Percentiles rank a stretch among this genome's conserved stretches.
Evolutionary conservation across 345 rosid species (phyloP).

Genomic region (Odontarrhena argentea): DNA sequence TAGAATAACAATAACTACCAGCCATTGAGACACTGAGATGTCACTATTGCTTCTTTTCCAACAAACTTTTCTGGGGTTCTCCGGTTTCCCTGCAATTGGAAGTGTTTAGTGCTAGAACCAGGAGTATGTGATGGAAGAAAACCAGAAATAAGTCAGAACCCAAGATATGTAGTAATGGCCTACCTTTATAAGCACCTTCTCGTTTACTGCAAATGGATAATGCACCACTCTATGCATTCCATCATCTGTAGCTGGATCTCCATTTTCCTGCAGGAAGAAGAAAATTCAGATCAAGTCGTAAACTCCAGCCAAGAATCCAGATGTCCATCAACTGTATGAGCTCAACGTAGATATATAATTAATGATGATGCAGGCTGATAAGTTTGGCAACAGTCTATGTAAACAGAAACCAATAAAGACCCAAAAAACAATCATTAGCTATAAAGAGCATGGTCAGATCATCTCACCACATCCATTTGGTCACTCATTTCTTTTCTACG

Average conservation of each 20-base stretch:
- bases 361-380: constrained; percentile 6
- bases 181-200: constrained; percentile 95
- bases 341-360: constrained; percentile 13
- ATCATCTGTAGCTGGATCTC: constrained; percentile 63
- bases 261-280: constrained; percentile 64
- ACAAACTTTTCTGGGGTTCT: constrained; percentile 96
- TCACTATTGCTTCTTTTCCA: constrained; percentile 94
- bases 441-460: constrained; percentile 52
- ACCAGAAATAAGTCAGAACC: neutral
- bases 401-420: constrained; percentile 18
- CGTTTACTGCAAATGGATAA: constrained; percentile 88
- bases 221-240: constrained; percentile 74
- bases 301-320: neutral
- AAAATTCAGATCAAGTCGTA: constrained; percentile 3
- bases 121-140: neutral
- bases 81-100: constrained; percentile 74
- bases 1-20: constrained; percentile 50
- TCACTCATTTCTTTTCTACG: constrained; percentile 93
- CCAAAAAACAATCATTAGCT: constrained; percentile 10
- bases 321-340: constrained; percentile 14
- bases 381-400: constrained; percentile 18
- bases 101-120: constrained; percentile 24
- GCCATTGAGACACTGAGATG: constrained; percentile 98
- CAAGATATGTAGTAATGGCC: constrained; percentile 12
- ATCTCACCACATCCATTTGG: constrained; percentile 68